Evolutionary conservation across 768 basidiomycete species (phyloP), one percentile per base, ranked within the genome.

Genomic region (Boletus coccyginus): DNA sequence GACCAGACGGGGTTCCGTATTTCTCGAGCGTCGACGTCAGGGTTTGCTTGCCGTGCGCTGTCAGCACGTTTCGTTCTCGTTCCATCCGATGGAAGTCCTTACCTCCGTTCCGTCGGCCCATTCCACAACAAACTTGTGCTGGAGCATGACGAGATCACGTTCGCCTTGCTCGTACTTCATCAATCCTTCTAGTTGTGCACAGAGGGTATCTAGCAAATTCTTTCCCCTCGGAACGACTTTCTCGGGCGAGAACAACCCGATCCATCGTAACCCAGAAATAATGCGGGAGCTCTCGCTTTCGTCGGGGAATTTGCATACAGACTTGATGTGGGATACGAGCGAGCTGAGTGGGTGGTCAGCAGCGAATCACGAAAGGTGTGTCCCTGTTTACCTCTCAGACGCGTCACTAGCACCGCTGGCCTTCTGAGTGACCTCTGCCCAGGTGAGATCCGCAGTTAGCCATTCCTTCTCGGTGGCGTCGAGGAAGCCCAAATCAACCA

Each of bases 91-190:
- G 16, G 29, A 12, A 12, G 36, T 45, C 63, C 81, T 50, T 57
- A 86, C 88, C 74, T 81, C 76, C 46, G 74, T 80, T 46, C 96
- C 94, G 66, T 98, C 92, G 35, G 82, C 79, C 83, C 89, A 90
- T 69, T 94, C 87, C 38, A 98, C 87, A 63, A 92, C 75, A 70
- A 99, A 98, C 78, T 95, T 96, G 83, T 99, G 96, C 75, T 98
- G 96, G 52, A 99, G 85, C 87, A 98, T 92, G 57, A 99, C 92
- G 58, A 98, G 83, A 73, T 99, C 96, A 12, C 92, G 87, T 74
- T 98, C 94, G 60, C 92, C 92, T 46, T 79, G 74, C 60, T 87
- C 90, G 75, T 96, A 98, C 73, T 86, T 83, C 92, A 98, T 97
- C 70, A 96, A 81, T 57, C 78, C 83, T 78, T 99, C 95, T 47